phyloP scores from a whole-genome alignment of 768 basidiomycete genomes.

The Galerina marginata region DNA sequence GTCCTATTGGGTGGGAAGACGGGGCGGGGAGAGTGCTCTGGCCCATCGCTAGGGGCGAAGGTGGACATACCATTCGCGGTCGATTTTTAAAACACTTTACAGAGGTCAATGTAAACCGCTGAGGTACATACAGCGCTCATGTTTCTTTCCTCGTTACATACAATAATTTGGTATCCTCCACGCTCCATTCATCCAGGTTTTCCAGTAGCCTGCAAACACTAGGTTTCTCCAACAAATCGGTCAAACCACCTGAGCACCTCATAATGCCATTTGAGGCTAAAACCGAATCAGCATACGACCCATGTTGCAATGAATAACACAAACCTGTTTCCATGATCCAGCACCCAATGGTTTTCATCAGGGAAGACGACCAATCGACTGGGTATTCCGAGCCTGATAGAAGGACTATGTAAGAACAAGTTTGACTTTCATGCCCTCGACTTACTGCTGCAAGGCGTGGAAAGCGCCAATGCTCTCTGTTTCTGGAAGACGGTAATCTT shows the following conservation, averaged over 20 bases:
- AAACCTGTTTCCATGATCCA: constrained; percentile 78
- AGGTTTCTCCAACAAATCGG: constrained; percentile 56
- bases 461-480: constrained; percentile 84
- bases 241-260: constrained; percentile 95
- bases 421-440: constrained; percentile 12
- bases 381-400: constrained; percentile 65
- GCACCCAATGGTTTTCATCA: constrained; percentile 92
- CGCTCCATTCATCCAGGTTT: background rate
- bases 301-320: constrained; percentile 14
- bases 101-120: constrained; percentile 21
- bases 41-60: constrained; percentile 38
- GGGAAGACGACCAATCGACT: constrained; percentile 86
- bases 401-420: background rate
- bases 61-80: constrained; percentile 34
- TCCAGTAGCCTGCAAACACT: background rate
- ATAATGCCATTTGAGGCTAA: constrained; percentile 90
- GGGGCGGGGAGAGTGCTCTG: constrained; percentile 39
- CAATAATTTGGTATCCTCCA: background rate
- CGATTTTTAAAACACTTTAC: constrained; percentile 41
- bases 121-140: background rate
- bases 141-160: background rate
- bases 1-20: constrained; percentile 40
- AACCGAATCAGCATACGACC: background rate
- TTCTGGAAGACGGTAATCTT: constrained; percentile 88
- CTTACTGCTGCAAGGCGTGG: constrained; percentile 85